Conservation (phyloP, 306 rosid species). For the Casuarina glauca region DNA sequence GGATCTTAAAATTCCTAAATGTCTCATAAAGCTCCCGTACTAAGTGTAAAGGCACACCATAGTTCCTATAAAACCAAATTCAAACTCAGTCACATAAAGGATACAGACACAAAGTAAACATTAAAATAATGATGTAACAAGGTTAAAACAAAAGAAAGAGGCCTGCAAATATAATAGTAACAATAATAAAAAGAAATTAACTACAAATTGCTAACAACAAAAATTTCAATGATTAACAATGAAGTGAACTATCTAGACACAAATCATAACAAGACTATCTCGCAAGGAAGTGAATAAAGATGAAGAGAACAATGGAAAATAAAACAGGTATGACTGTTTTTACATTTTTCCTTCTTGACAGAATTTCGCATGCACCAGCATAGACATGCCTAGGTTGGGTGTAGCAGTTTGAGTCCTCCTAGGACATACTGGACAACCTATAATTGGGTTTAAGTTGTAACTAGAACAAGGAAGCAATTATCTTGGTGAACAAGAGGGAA, state of each 20-base stretch:
- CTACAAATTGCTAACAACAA: background rate
- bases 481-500: background rate
- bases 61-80: slow-evolving; percentile 54
- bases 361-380: background rate
- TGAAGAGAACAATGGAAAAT: background rate
- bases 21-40: slow-evolving; percentile 98
- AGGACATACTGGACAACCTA: background rate
- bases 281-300: background rate
- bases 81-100: slow-evolving; percentile 18
- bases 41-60: slow-evolving; percentile 95
- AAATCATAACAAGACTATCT: background rate
- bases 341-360: background rate
- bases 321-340: background rate
- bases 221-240: background rate
- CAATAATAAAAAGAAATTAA: background rate
- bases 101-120: background rate
- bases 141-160: background rate
- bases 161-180: background rate
- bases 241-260: background rate
- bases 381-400: background rate
- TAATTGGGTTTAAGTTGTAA: background rate
- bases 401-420: background rate
- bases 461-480: background rate
- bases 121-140: background rate
- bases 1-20: slow-evolving; percentile 89